phyloP scores from a whole-genome alignment of 2,329 filamentous ascomycete genomes.

The Blastomyces parvus region DNA sequence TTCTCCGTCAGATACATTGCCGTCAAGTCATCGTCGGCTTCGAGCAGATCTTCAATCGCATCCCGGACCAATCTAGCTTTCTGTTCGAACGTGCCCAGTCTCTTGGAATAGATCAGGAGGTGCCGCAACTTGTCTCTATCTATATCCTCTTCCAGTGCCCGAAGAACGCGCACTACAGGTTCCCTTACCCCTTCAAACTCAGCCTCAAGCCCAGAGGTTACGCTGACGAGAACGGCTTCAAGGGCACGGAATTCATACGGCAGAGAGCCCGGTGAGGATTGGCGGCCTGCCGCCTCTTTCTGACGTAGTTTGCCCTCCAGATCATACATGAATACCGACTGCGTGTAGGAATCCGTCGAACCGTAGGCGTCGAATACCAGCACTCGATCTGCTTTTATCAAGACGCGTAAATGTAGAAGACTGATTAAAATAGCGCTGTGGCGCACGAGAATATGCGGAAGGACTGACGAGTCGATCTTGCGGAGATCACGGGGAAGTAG shows the following conservation, averaged over 20 bases:
- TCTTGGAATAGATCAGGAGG: slow-evolving; percentile 87
- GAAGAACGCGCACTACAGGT: slow-evolving; percentile 77
- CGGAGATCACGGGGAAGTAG: slow-evolving; percentile 87
- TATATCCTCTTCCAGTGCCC: slow-evolving; percentile 91
- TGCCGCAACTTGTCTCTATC: slow-evolving; percentile 87
- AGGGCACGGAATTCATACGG: slow-evolving; percentile 95
- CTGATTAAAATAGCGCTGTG: slow-evolving; percentile 91
- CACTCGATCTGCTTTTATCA: slow-evolving; percentile 91
- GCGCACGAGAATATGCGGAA: slow-evolving; percentile 90
- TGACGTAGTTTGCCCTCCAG: slow-evolving; percentile 85
- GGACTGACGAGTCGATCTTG: slow-evolving; percentile 92
- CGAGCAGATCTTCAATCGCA: slow-evolving; percentile 86
- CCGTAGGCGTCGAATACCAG: slow-evolving; percentile 95
- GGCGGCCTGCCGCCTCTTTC: slow-evolving; percentile 46
- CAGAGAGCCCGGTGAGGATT: slow-evolving; percentile 49
- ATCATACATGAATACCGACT: slow-evolving; percentile 97
- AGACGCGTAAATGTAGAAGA: slow-evolving; percentile 85
- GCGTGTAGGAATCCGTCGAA: slow-evolving; percentile 85
- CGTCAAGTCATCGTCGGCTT: slow-evolving; percentile 89
- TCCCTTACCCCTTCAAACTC: slow-evolving; percentile 92
- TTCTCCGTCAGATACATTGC: slow-evolving; percentile 96
- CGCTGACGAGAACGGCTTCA: slow-evolving; percentile 88
- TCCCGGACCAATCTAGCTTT: slow-evolving; percentile 90
- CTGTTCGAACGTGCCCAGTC: slow-evolving; percentile 92
- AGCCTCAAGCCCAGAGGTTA: slow-evolving; percentile 81